Conservation (phyloP, 495 filamentous ascomycete species). For the Hypomontagnella monticulosa region DNA sequence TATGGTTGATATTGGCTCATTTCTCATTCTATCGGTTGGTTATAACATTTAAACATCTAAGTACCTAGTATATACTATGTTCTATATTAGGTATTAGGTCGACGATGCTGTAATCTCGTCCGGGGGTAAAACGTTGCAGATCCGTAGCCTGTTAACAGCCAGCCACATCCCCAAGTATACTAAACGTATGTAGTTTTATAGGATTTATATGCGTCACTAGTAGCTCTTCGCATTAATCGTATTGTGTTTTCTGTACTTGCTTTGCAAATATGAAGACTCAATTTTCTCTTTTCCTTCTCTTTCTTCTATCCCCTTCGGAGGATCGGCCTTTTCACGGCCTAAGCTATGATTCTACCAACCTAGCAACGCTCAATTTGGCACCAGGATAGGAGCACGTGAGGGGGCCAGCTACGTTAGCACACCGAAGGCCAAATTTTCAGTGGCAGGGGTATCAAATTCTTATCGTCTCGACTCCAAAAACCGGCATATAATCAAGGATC, state of each 20-base stretch:
- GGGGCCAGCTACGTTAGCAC: constrained; percentile 1
- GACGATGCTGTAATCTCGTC: neutral
- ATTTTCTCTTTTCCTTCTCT: neutral
- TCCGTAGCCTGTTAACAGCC: neutral
- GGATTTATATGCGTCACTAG: neutral
- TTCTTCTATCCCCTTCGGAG: no score
- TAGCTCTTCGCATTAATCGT: neutral
- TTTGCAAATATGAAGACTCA: neutral
- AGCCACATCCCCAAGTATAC: neutral
- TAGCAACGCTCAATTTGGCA: constrained; percentile 1
- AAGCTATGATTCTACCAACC: constrained; percentile 5
- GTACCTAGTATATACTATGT: neutral
- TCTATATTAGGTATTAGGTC: neutral
- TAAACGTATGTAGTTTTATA: neutral
- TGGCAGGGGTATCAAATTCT: constrained; percentile 37
- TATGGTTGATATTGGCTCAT: neutral
- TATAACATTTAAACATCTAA: neutral
- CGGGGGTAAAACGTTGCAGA: neutral
- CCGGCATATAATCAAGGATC: constrained; percentile 8
- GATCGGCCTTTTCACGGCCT: neutral
- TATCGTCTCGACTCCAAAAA: constrained; percentile 24
- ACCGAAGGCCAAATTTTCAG: constrained; percentile 8
- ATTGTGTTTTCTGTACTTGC: neutral
- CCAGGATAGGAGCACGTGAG: constrained; percentile 6
- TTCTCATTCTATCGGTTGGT: neutral